Evolutionary conservation across 371 early-diverging fungal genomes (phyloP).

Genomic region (Saksenaea vasiformis): DNA sequence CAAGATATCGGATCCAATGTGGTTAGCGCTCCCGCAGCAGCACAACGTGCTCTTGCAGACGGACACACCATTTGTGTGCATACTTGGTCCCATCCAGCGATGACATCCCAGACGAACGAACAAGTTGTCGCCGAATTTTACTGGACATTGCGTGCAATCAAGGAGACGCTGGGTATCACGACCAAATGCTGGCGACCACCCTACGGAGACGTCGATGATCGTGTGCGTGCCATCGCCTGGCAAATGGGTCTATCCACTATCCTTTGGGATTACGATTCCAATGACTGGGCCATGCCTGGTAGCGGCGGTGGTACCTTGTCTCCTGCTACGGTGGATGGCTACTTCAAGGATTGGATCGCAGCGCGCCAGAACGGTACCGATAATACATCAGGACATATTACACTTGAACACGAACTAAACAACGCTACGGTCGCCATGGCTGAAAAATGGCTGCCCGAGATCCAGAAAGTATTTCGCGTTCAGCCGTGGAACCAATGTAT

Average conservation of each 20-base stretch:
- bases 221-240: conserved; percentile 56
- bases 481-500: conserved; percentile 51
- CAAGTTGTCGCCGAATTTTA: conserved; percentile 61
- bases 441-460: conserved; percentile 48
- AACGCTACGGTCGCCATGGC: conserved; percentile 49
- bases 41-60: conserved; percentile 46
- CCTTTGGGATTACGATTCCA: conserved; percentile 49
- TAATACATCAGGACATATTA: conserved; percentile 40
- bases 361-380: conserved; percentile 31
- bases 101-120: conserved; percentile 56
- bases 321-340: conserved; percentile 35
- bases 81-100: conserved; percentile 63
- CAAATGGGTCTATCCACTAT: conserved; percentile 51
- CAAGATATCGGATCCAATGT: conserved; percentile 50
- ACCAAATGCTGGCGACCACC: conserved; percentile 60
- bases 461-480: conserved; percentile 46
- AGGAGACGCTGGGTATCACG: conserved; percentile 56
- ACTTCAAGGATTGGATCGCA: conserved; percentile 43
- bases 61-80: conserved; percentile 54
- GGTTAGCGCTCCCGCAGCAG: conserved; percentile 44
- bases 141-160: conserved; percentile 53
- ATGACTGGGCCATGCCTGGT: conserved; percentile 53
- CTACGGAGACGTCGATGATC: conserved; percentile 56
- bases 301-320: conserved; percentile 43
- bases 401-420: conserved; percentile 54